Base-by-base conservation (phyloP, 1,284 basidiomycete genomes). In the Tilletia indica region DNA sequence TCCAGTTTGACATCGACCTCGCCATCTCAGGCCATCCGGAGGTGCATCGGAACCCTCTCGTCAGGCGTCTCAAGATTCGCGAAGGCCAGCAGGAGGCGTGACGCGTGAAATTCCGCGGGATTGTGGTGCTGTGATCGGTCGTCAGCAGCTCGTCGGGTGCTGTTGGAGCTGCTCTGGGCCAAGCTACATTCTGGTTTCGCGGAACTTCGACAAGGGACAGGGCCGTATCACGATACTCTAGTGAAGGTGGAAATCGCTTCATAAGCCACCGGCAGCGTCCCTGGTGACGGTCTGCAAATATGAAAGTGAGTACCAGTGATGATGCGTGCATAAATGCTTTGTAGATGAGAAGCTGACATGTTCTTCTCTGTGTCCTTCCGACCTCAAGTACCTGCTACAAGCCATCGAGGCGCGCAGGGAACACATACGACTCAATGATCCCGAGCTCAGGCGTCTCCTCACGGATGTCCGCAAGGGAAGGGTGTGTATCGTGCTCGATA, bases 401-500 rank as follows among this genome's bases (percentile, higher is more conserved):
- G 82, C 82, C 25, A 83, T 84, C 73, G 77, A 80, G 58, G 76
- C 78, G n/a, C 77, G 78, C 34, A 75, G 82, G 12, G 71, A 76
- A 11, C 68, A 74, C 25, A 77, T 84, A 72, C 73, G 72, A 51
- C 76, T 84, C 6, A 73, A 70, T 34, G 82, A 84, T 67, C 42
- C 73, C 25, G 82, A 83, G 21, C 78, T 84, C 2, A 76, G 77
- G 19, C 70, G 73, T 34, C 77, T 84, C 1, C 77, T 84, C 69
- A 80, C 73, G 14, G 82, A 82, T 58, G 79, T 80, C 21, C 75
- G 79, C 38, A 76, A 77, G 58, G 78, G 77, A 8, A 77, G 79
- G 25, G 76, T 77, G 72, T 70, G 76, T 76, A 2, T 8, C 39
- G 64, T 67, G 12, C 12, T 4, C 36, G 64, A 67, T 1, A n/a